Evolutionary conservation across 208 protist genomes (phyloP).

Genomic region (Kentomonas sorsogonicus): DNA sequence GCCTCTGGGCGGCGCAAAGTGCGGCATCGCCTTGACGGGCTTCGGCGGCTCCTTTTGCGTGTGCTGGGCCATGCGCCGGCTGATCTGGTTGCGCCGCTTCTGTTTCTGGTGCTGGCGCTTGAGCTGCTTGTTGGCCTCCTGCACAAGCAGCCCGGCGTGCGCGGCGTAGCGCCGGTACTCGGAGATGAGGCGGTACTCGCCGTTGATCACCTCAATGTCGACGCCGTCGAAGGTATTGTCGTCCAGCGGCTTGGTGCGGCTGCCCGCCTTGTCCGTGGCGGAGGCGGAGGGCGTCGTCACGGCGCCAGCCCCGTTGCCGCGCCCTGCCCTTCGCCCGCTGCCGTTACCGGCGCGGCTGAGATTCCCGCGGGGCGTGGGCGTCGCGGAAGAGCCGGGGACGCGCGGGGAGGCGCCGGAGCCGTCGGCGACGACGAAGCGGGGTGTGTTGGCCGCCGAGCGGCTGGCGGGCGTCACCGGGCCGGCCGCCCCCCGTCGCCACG

Average conservation of each 20-base stretch:
- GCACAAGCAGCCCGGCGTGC: constrained; percentile 48
- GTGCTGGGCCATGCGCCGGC: no score
- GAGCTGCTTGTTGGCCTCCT: constrained; percentile 45
- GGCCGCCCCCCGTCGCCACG: no score
- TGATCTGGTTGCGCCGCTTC: no score
- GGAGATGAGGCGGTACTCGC: constrained; percentile 54
- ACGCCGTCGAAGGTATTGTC: constrained; percentile 51
- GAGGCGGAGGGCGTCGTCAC: neutral
- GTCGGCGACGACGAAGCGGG: no score
- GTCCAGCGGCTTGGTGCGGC: neutral
- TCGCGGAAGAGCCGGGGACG: no score
- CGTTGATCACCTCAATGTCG: constrained; percentile 62
- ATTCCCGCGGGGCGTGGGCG: no score
- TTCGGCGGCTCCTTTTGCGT: no score
- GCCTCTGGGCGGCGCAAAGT: no score
- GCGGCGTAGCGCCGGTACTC: constrained; percentile 59
- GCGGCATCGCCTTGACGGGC: no score
- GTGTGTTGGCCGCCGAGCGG: no score
- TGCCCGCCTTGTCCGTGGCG: neutral
- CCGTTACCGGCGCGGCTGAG: neutral
- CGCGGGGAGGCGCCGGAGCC: no score
- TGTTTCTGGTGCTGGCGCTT: constrained; percentile 19
- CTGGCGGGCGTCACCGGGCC: no score
- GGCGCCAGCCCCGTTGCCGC: neutral
- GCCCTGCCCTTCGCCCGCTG: neutral